Evolutionary conservation across 1,284 basidiomycete genomes (phyloP).

Genomic region (Phellinidium pouzarii): DNA sequence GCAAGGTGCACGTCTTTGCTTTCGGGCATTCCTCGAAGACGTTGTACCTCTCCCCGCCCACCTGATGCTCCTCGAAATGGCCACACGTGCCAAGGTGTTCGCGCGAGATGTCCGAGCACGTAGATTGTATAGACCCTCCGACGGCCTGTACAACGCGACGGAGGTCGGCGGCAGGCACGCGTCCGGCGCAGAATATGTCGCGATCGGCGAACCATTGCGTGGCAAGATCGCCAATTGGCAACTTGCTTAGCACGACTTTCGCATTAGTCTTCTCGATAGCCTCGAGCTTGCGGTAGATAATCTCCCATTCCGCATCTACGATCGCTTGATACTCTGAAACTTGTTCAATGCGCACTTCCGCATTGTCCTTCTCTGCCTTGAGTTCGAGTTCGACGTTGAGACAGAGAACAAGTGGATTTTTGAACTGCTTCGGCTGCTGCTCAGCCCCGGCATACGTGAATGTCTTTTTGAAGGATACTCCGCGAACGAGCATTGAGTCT

Average conservation of each 20-base stretch:
- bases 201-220: conserved; percentile 99
- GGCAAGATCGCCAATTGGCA: conserved; percentile 97
- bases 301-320: conserved; percentile 99
- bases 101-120: conserved; percentile 85
- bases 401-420: conserved; percentile 85
- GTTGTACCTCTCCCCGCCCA: conserved; percentile 97
- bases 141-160: conserved; percentile 94
- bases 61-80: conserved; percentile 89
- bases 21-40: conserved; percentile 90
- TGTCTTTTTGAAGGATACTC: conserved; percentile 99
- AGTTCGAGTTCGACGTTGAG: conserved; percentile 98
- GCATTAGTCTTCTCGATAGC: conserved; percentile 96
- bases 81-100: conserved; percentile 94
- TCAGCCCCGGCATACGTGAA: conserved; percentile 99
- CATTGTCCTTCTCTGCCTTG: conserved; percentile 99
- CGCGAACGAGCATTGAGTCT: conserved; percentile 83
- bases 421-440: conserved; percentile 96
- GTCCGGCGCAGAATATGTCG: conserved; percentile 98
- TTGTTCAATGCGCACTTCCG: conserved; percentile 94
- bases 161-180: conserved; percentile 87
- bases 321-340: conserved; percentile 99
- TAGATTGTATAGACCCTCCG: conserved; percentile 92
- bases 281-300: conserved; percentile 97
- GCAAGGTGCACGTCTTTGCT: conserved; percentile 96
- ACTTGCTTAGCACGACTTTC: conserved; percentile 95